These are phyloP conservation scores for Medicago ruthenica DNA, from an alignment of 306 rosid genomes.

Conservation along the genomic window DNA sequence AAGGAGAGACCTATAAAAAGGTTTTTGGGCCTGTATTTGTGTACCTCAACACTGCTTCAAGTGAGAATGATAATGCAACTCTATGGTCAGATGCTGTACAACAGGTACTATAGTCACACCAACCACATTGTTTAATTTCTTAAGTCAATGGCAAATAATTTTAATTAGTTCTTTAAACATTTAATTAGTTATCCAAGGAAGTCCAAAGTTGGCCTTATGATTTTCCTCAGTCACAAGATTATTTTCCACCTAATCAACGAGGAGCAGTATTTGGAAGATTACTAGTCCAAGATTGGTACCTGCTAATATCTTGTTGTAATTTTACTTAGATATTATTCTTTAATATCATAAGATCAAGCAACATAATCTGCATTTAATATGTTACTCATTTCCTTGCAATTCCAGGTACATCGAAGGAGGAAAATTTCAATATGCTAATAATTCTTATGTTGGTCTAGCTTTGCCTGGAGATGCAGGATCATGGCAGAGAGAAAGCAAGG, in stretches of 20 bases:
- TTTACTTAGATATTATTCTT: background rate
- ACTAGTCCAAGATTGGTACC: constrained; percentile 62
- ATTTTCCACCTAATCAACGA: constrained; percentile 53
- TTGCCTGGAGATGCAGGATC: constrained; percentile 76
- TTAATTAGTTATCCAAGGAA: constrained; percentile 61
- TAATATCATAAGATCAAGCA: background rate
- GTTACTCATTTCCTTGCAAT: background rate
- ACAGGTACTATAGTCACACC: constrained; percentile 48
- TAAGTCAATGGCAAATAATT: background rate
- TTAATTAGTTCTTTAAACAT: background rate
- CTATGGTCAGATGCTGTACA: constrained; percentile 79
- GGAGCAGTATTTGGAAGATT: constrained; percentile 68
- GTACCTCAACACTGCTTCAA: constrained; percentile 62
- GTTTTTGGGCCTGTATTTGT: constrained; percentile 79
- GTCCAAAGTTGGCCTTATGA: constrained; percentile 73
- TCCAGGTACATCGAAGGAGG: constrained; percentile 46
- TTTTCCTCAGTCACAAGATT: constrained; percentile 65
- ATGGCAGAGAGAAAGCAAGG: constrained; percentile 88
- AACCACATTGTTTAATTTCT: background rate
- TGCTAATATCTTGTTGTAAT: background rate
- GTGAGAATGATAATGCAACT: background rate
- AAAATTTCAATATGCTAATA: constrained; percentile 21
- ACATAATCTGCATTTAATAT: background rate
- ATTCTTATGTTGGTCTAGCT: constrained; percentile 76
- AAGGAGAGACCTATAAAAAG: constrained; percentile 75